phyloP scores from a whole-genome alignment of 345 rosid species.

The Eucalyptus erythrocorys region DNA sequence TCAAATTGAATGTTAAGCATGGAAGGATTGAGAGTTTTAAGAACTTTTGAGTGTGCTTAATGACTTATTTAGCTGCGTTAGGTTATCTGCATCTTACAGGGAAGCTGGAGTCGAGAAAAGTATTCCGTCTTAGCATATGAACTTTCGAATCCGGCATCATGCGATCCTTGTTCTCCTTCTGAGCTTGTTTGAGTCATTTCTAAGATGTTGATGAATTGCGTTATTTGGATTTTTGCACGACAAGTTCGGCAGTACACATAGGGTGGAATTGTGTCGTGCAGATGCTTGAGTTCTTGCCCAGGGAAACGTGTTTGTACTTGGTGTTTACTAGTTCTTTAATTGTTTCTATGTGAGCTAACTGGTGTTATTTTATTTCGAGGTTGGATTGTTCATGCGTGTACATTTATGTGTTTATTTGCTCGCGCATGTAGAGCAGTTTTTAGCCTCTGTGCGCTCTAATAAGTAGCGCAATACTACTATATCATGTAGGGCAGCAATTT shows the following conservation, averaged over 20 bases:
- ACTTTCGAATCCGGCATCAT: too few relatives aligned
- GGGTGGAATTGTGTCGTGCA: neutral
- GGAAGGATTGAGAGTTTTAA: neutral
- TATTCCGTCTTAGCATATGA: neutral
- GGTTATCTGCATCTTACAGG: neutral
- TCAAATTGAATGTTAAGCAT: neutral
- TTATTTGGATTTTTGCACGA: neutral
- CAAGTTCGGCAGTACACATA: neutral
- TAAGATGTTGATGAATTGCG: neutral
- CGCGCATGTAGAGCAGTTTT: neutral
- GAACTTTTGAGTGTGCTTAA: neutral
- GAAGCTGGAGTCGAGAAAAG: neutral
- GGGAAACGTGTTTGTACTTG: neutral
- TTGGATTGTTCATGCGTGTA: neutral
- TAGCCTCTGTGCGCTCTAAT: neutral
- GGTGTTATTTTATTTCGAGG: neutral
- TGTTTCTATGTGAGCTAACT: neutral
- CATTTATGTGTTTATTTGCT: neutral
- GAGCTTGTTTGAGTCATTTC: neutral
- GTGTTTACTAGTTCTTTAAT: neutral
- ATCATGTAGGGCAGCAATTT: neutral
- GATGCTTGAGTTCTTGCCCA: neutral
- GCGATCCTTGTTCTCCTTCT: neutral
- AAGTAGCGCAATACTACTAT: neutral
- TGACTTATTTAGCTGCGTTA: neutral